Conservation (phyloP, 495 filamentous ascomycete species). For the Sphaerosporella brunnea region DNA sequence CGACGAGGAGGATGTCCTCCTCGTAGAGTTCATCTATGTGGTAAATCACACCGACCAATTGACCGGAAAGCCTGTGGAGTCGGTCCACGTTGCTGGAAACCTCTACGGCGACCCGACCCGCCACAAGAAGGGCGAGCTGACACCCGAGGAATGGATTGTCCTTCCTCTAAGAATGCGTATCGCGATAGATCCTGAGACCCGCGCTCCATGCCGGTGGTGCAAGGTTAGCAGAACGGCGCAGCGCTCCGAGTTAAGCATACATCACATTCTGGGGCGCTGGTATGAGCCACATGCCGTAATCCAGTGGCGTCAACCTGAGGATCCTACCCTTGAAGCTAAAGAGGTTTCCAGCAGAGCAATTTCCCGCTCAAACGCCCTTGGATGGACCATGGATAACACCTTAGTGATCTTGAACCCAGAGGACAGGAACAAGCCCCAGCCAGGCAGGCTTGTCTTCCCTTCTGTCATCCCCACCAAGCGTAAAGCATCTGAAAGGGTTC, state of each 20-base stretch:
- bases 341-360: conserved; percentile 9
- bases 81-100: not conserved
- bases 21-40: conserved; percentile 17
- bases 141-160: conserved; percentile 4
- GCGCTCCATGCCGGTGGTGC: conserved; percentile 15
- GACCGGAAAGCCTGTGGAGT: conserved; percentile 7
- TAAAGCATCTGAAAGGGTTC: not conserved
- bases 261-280: conserved; percentile 17
- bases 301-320: conserved; percentile 10
- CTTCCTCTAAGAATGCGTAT: conserved; percentile 20
- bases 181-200: conserved; percentile 1
- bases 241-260: conserved; percentile 7
- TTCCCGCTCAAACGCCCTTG: conserved; percentile 11
- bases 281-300: conserved; percentile 21
- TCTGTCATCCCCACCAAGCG: not conserved
- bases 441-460: not conserved
- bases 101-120: conserved; percentile 7
- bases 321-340: conserved; percentile 1
- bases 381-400: conserved; percentile 10
- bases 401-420: conserved; percentile 10
- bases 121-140: not conserved
- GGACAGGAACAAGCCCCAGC: conserved; percentile 8
- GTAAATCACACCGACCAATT: conserved; percentile 6
- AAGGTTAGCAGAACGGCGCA: conserved; percentile 5
- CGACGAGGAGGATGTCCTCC: conserved; percentile 17